phyloP scores from a whole-genome alignment of 2,329 filamentous ascomycete genomes.

The Dactylonectria estremocensis region DNA sequence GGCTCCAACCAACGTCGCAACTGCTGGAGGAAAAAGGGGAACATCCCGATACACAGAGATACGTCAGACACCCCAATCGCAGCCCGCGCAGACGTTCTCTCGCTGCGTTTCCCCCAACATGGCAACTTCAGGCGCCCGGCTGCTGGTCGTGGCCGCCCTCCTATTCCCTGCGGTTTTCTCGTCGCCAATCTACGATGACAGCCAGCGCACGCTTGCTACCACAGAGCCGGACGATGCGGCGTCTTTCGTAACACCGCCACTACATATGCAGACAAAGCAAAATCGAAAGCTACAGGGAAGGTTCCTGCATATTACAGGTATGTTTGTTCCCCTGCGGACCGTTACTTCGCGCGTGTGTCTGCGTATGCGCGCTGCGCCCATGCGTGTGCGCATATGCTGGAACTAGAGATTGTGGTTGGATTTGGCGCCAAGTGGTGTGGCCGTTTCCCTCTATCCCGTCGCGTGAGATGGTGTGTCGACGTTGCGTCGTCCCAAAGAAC shows the following conservation, averaged over 20 bases:
- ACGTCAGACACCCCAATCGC: not conserved
- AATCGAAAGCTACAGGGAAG: conserved; percentile 74
- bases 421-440: conserved; percentile 18
- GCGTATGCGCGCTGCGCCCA: conserved; percentile 13
- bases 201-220: conserved; percentile 38
- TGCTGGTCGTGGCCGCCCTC: conserved; percentile 48
- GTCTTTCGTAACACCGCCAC: conserved; percentile 32
- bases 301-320: conserved; percentile 93
- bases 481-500: conserved; percentile 25
- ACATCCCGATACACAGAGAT: not conserved
- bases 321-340: conserved; percentile 42
- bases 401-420: conserved; percentile 23
- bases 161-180: conserved; percentile 40
- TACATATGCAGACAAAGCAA: conserved; percentile 41
- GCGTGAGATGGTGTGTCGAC: conserved; percentile 27
- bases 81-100: not conserved
- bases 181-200: conserved; percentile 43
- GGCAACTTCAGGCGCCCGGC: conserved; percentile 48
- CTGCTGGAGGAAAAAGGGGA: not conserved
- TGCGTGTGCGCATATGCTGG: not conserved
- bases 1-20: not conserved
- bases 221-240: conserved; percentile 30
- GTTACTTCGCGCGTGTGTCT: conserved; percentile 1
- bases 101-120: conserved; percentile 33
- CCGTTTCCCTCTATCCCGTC: conserved; percentile 3